A percentile compares a stretch with the other conserved stretches of the same genome.
Evolutionary conservation across 2,329 filamentous ascomycete genomes (phyloP).

Genomic region (Paraconiothyrium brasiliense): DNA sequence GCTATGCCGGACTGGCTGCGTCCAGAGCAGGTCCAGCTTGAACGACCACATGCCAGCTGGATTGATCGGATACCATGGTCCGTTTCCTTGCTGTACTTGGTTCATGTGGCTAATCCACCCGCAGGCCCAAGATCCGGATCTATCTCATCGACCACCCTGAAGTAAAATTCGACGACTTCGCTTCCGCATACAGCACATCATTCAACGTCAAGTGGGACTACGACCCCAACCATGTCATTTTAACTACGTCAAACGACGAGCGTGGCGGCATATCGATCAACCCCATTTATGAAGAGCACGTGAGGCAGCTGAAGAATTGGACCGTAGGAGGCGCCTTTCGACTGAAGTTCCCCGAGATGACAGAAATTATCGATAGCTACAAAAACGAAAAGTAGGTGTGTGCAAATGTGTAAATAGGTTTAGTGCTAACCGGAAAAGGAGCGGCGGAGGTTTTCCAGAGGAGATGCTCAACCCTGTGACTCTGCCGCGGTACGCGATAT

Average conservation of each 20-base stretch:
- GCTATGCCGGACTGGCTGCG: conserved; percentile 37
- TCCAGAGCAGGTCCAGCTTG: conserved; percentile 28
- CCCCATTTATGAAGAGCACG: conserved; percentile 37
- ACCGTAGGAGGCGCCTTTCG: conserved; percentile 28
- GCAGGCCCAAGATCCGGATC: conserved; percentile 29
- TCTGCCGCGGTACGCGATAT: conserved; percentile 18
- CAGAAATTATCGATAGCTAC: conserved; percentile 31
- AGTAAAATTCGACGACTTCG: conserved; percentile 35
- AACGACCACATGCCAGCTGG: conserved; percentile 31
- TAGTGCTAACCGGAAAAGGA: conserved; percentile 10
- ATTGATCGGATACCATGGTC: conserved; percentile 36
- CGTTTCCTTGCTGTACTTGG: not conserved
- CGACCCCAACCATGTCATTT: conserved; percentile 31
- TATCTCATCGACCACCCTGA: conserved; percentile 34
- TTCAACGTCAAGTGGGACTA: conserved; percentile 34
- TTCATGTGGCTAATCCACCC: not conserved
- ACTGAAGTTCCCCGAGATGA: conserved; percentile 32
- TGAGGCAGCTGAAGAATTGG: conserved; percentile 37
- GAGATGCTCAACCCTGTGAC: conserved; percentile 17
- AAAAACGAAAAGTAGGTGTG: conserved; percentile 18
- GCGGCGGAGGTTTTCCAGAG: conserved; percentile 9
- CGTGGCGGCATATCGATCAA: conserved; percentile 28
- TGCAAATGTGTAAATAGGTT: not conserved
- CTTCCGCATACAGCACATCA: conserved; percentile 29
- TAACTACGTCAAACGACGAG: conserved; percentile 19